Evolutionary conservation across 306 rosid species (phyloP).

Genomic region (Quercus mongolica): DNA sequence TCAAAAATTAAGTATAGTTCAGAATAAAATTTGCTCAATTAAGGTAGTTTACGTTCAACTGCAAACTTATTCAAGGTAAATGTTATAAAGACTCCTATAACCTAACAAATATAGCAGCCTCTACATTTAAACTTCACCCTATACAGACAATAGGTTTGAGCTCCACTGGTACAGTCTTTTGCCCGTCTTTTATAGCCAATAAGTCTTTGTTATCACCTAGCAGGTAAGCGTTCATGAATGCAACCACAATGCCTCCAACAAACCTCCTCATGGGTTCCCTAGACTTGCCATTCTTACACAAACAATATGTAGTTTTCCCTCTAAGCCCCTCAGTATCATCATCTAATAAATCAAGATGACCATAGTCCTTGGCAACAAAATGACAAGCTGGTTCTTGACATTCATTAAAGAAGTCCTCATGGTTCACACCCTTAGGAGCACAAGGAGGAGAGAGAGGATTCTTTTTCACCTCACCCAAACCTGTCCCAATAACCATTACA

Average conservation of each 20-base stretch:
- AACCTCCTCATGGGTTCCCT: slow-evolving; percentile 87
- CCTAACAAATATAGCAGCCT: neutral
- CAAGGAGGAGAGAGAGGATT: slow-evolving; percentile 68
- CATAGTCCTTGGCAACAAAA: slow-evolving; percentile 67
- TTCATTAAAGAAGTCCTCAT: slow-evolving; percentile 64
- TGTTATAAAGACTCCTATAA: too few species aligned
- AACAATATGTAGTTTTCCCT: slow-evolving; percentile 52
- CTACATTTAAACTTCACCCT: slow-evolving; percentile 21
- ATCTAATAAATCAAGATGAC: slow-evolving; percentile 78
- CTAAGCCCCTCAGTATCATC: slow-evolving; percentile 72
- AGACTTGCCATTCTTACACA: slow-evolving; percentile 70
- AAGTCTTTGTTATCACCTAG: slow-evolving; percentile 43
- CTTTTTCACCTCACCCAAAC: slow-evolving; percentile 57
- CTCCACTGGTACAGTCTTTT: slow-evolving; percentile 41
- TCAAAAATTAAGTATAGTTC: too few species aligned
- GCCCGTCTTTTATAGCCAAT: slow-evolving; percentile 41
- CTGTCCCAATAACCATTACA: slow-evolving; percentile 63
- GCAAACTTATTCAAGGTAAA: too few species aligned
- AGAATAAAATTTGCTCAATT: too few species aligned
- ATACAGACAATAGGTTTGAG: slow-evolving; percentile 34
- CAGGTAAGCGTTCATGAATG: slow-evolving; percentile 69
- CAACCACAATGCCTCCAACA: slow-evolving; percentile 74
- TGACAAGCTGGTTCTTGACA: slow-evolving; percentile 57
- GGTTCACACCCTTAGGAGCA: slow-evolving; percentile 81
- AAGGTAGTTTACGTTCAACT: too few species aligned